These are phyloP conservation scores for Stachybotrys elegans DNA, from an alignment of 2,329 filamentous ascomycete species.

Conservation along the genomic window DNA sequence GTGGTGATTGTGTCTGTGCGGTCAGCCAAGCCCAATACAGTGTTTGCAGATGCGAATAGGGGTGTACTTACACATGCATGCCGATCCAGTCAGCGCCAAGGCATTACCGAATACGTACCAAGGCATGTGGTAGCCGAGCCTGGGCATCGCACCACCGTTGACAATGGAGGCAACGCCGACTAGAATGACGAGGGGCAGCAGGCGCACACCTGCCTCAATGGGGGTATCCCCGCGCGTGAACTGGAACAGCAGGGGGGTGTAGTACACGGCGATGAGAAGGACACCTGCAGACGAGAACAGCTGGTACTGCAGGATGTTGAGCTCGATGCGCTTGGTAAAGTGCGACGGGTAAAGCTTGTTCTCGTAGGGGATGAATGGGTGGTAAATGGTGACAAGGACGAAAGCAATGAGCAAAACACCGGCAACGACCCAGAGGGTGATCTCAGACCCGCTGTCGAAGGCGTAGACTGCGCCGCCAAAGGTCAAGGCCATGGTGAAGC, in stretches of 20 bases:
- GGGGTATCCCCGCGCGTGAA: constrained; percentile 36
- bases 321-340: constrained; percentile 10
- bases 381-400: constrained; percentile 29
- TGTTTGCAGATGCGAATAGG: too few relatives aligned
- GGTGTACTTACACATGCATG: constrained; percentile 20
- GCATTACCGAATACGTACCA: constrained; percentile 31
- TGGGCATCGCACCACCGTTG: constrained; percentile 28
- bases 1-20: constrained; percentile 6
- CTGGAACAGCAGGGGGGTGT: constrained; percentile 45
- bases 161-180: constrained; percentile 27
- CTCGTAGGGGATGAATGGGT: constrained; percentile 29
- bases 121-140: constrained; percentile 30
- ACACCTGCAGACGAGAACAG: constrained; percentile 16
- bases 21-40: not conserved
- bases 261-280: constrained; percentile 33
- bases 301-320: constrained; percentile 6
- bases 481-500: constrained; percentile 40
- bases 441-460: constrained; percentile 36
- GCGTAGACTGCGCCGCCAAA: constrained; percentile 41
- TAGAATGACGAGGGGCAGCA: constrained; percentile 35
- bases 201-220: constrained; percentile 30
- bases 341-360: constrained; percentile 31
- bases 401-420: constrained; percentile 35
- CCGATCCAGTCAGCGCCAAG: constrained; percentile 25
- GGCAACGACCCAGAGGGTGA: constrained; percentile 37